Evolutionary conservation across 2,329 filamentous ascomycete genomes (phyloP), one percentile per base, ranked within the genome.

Genomic region (Apiospora aurea): DNA sequence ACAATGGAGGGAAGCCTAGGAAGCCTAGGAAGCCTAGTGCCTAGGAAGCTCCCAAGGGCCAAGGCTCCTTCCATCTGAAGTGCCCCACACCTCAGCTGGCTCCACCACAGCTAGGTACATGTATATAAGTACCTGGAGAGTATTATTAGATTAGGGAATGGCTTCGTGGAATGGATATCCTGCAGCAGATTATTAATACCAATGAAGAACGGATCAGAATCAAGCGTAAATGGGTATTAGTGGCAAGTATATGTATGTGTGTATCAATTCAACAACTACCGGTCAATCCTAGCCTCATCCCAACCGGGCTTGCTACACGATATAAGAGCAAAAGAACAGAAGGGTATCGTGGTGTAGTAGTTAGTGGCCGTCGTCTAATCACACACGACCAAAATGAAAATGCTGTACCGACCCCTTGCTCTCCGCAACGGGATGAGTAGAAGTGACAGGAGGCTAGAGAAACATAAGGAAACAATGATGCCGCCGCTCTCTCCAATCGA

Each of bases 301-400:
- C 26, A 38, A 29, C 53, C 29, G 53, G 53, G 18, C 53, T 61
- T 61, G 29, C 53, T 38, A 61, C 29, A 61, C 53, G 8, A n/a
- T 61, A 61, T 61, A 61, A 61, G 29, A n/a, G 53, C 57, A 41
- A 41, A 64, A 41, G 57, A 64, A 64, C 29, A 64, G 57, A 64
- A 64, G 57, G 57, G 57, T 64, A 64, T 64, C 57, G 57, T 64
- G 26, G 26, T 64, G 57, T 64, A 64, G 57, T 64, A 64, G 57
- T 4, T 64, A 64, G 57, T 4, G 29, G 18, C 57, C 57, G 18
- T 34, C 57, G 57, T 64, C 57, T 64, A 18, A 18, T 34, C 41
- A 18, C 21, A 34, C 57, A 64, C 21, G 57, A 41, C 57, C 18
- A 41, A 41, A 64, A 64, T 64, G 57, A 34, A 41, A 64, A 64